A percentile compares a stretch with the other conserved stretches of the same genome.
These are phyloP conservation scores for Lotmaria passim DNA, from an alignment of 208 protist genomes.

Conservation along the genomic window DNA sequence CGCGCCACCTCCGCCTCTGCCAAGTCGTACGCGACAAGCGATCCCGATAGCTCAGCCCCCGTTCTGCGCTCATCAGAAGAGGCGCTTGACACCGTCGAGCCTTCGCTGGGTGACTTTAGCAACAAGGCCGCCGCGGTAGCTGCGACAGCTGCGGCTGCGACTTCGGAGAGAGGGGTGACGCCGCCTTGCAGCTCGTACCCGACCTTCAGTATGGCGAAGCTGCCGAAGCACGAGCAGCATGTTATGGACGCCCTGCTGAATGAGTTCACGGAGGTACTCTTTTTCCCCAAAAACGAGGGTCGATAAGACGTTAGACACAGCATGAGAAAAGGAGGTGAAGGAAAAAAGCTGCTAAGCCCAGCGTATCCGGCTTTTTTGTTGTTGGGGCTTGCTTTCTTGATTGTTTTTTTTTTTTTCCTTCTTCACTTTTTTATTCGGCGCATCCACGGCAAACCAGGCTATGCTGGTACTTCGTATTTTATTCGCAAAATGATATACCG, in stretches of 20 bases:
- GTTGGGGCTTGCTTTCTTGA: neutral
- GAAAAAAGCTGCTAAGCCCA: neutral
- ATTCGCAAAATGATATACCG: too few relatives aligned
- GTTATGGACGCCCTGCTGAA: slow-evolving; percentile 70
- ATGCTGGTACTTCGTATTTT: too few relatives aligned
- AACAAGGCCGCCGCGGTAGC: neutral
- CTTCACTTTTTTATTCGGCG: neutral
- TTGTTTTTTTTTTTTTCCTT: slow-evolving; percentile 28
- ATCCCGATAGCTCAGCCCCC: slow-evolving; percentile 1
- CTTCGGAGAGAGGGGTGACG: slow-evolving; percentile 1
- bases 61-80: neutral
- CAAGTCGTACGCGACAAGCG: slow-evolving; percentile 1
- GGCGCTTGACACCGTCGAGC: neutral
- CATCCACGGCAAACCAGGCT: too few relatives aligned
- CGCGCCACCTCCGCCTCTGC: slow-evolving; percentile 27
- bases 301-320: neutral
- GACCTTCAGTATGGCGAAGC: slow-evolving; percentile 51
- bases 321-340: neutral
- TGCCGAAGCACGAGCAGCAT: slow-evolving; percentile 78
- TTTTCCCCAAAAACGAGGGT: slow-evolving; percentile 40
- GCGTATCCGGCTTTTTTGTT: neutral
- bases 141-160: neutral
- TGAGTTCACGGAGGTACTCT: slow-evolving; percentile 69
- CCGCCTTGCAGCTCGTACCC: slow-evolving; percentile 74
- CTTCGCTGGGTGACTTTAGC: neutral